Evolutionary conservation across 2,329 filamentous ascomycete species (phyloP), one percentile per base, ranked within the genome.

Genomic region (Sphaerulina populicola): DNA sequence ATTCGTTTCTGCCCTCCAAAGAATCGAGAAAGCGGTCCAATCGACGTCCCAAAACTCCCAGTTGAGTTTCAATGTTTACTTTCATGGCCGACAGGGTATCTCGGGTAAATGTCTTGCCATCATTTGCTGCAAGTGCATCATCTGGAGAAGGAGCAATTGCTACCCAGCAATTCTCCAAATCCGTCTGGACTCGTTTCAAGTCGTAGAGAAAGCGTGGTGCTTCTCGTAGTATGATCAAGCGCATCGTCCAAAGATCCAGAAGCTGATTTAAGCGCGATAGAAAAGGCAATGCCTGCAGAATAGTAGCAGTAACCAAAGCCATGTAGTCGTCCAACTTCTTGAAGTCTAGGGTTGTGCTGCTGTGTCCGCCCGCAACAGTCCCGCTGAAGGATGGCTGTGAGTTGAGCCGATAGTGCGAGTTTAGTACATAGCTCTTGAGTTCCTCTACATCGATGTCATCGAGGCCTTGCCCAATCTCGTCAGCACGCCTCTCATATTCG

Each of bases 1-100:
- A 88, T 62, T 98, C 93, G 39, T 85, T 77, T 49, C 82, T 77
- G 1, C 88, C 90, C 68, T 97, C 93, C 2, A 97, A 75, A 30
- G 80, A 77, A 68, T 98, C 90, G 11, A 98, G 77, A 78, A 96
- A 88, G 45, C 77, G 80, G 66, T 98, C 93, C 55, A 97, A 75
- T 36, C 82, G 77, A 43, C 78, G 78, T 0, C 88, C 91, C 0
- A 89, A 77, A 33, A 76, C 76, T 11, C 79, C 74, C 31, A 96
- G 81, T 58, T 85, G 86, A 30, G 77, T 72, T 51, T 85, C 81
- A 30, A 97, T 72, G 7, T 81, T 74, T 2, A 68, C 65, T 55
- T 80, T 81, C 57, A 62, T 55, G 31, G 60, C 51, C 2, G 45
- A 27, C 61, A 67, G 60, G 11, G 39, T 56, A 4, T 56, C 53